A percentile compares a stretch with the other conserved stretches of the same genome.
Evolutionary conservation across 768 basidiomycete genomes (phyloP).

Genomic region (Naganishia onofrii): DNA sequence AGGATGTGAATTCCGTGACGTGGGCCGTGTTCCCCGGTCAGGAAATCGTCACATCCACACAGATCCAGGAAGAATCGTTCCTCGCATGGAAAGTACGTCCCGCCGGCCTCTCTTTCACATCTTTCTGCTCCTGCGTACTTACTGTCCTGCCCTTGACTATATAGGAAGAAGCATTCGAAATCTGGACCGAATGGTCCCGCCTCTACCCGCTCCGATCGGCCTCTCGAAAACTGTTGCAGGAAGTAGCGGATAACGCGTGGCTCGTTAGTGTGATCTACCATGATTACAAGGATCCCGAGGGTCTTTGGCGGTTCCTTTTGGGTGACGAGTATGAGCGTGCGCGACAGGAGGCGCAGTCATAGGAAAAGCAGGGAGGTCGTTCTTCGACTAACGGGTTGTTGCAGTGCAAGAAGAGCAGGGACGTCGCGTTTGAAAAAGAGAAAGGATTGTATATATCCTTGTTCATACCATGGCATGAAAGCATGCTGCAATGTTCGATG

Average conservation of each 20-base stretch:
- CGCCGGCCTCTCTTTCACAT: constrained; percentile 2
- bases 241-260: constrained; percentile 73
- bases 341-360: neutral
- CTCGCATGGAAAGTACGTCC: constrained; percentile 84
- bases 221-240: constrained; percentile 70
- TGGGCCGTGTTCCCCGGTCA: constrained; percentile 98
- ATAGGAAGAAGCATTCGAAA: constrained; percentile 92
- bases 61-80: constrained; percentile 93
- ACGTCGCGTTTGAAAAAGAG: too few species aligned
- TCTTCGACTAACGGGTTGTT: too few species aligned
- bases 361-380: too few species aligned
- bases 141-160: neutral
- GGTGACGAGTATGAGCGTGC: constrained; percentile 1
- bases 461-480: too few species aligned
- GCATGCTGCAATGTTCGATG: too few species aligned
- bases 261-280: constrained; percentile 89
- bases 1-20: constrained; percentile 87
- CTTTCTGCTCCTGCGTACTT: neutral
- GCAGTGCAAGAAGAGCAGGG: too few species aligned
- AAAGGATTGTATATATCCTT: too few species aligned
- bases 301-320: constrained; percentile 81
- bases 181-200: constrained; percentile 91
- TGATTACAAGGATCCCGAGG: constrained; percentile 75
- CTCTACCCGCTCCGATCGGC: constrained; percentile 74
- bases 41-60: constrained; percentile 92